These are phyloP conservation scores for Bipolaris bicolor DNA, from an alignment of 2,329 filamentous ascomycete species.

Conservation along the genomic window DNA sequence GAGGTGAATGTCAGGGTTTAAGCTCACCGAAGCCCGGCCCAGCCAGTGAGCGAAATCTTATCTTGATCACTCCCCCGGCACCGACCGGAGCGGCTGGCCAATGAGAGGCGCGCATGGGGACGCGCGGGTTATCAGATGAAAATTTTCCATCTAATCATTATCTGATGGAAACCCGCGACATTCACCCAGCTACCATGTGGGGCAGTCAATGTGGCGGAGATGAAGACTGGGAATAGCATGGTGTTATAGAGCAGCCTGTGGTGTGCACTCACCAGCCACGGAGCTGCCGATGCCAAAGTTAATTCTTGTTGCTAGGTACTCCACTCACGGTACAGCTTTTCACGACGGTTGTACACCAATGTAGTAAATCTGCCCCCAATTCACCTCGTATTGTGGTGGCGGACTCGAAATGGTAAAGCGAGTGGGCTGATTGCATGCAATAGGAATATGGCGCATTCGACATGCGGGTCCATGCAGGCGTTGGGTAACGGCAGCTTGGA, in stretches of 20 bases:
- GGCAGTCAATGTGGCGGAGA: constrained; percentile 1
- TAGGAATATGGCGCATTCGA: not conserved
- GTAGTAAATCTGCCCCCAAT: not conserved
- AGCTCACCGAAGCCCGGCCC: constrained; percentile 32
- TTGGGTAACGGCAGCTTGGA: not conserved
- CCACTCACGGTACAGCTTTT: not conserved
- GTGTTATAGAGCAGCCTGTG: not conserved
- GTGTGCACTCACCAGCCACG: constrained; percentile 2
- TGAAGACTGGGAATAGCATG: not conserved
- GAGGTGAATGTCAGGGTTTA: constrained; percentile 24
- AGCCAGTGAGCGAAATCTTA: constrained; percentile 28
- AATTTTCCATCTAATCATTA: constrained; percentile 39
- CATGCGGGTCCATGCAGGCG: not conserved
- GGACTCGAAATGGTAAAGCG: not conserved
- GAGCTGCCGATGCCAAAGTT: constrained; percentile 3
- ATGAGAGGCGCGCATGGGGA: constrained; percentile 13
- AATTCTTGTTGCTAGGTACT: not conserved
- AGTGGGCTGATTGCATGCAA: not conserved
- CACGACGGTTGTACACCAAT: not conserved
- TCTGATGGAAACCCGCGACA: constrained; percentile 29
- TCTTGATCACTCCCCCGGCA: constrained; percentile 32
- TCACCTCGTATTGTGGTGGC: constrained; percentile 9
- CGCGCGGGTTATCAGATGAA: constrained; percentile 33
- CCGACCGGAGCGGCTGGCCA: constrained; percentile 20
- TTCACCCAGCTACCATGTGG: constrained; percentile 3